Conservation (phyloP, 2,329 filamentous ascomycete genomes). For the Talaromyces piceae region DNA sequence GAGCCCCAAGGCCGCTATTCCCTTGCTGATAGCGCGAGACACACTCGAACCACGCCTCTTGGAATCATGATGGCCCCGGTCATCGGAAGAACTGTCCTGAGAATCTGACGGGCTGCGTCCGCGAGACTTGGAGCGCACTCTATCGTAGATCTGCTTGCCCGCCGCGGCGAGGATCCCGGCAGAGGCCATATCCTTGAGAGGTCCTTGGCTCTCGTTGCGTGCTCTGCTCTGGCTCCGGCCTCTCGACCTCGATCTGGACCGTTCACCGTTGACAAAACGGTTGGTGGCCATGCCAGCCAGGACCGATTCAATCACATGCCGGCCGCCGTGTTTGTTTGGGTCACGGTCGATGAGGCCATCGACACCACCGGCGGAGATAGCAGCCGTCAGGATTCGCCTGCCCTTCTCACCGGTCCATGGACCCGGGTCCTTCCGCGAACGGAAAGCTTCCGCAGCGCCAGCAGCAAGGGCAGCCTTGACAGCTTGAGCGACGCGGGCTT, state of each 20-base stretch:
- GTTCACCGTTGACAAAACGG: slow-evolving; percentile 73
- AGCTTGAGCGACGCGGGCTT: slow-evolving; percentile 68
- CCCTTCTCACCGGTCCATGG: slow-evolving; percentile 87
- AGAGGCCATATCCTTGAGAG: slow-evolving; percentile 36
- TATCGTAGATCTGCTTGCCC: slow-evolving; percentile 40
- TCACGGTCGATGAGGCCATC: slow-evolving; percentile 65
- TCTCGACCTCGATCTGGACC: slow-evolving; percentile 61
- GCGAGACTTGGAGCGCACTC: slow-evolving; percentile 36
- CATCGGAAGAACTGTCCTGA: slow-evolving; percentile 40
- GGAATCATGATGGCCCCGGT: slow-evolving; percentile 34
- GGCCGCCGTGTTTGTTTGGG: slow-evolving; percentile 65
- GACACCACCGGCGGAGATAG: slow-evolving; percentile 74
- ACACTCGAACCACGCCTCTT: slow-evolving; percentile 41
- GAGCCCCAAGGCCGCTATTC: slow-evolving; percentile 39
- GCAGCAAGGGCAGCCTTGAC: slow-evolving; percentile 86
- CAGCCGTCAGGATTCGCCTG: slow-evolving; percentile 83
- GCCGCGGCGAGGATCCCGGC: slow-evolving; percentile 40
- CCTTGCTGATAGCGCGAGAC: slow-evolving; percentile 37
- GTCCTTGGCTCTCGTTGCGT: slow-evolving; percentile 37
- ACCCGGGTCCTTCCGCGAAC: slow-evolving; percentile 79
- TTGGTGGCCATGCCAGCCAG: slow-evolving; percentile 83
- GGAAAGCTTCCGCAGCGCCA: slow-evolving; percentile 86
- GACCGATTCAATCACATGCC: slow-evolving; percentile 77
- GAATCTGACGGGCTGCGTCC: slow-evolving; percentile 38
- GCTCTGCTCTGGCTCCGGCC: slow-evolving; percentile 25